These are phyloP conservation scores for Plasmopara muralis DNA, from an alignment of 352 stramenopile genomes.

Conservation along the genomic window DNA sequence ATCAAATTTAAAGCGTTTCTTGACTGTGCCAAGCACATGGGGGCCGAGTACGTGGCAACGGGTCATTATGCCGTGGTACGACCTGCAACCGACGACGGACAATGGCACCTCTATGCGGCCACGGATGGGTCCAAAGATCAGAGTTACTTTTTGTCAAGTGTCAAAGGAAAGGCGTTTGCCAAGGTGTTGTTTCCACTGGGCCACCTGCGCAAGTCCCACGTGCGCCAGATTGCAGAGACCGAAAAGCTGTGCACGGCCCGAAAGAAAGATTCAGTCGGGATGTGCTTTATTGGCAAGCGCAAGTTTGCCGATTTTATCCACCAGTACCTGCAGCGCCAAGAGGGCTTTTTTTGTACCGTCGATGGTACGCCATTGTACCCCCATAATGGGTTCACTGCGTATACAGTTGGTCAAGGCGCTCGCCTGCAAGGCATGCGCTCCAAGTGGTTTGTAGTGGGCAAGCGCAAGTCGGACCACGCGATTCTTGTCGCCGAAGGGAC, in stretches of 20 bases:
- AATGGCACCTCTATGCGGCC: conserved; percentile 75
- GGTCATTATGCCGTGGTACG: conserved; percentile 93
- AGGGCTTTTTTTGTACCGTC: conserved; percentile 78
- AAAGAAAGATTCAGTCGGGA: conserved; percentile 96
- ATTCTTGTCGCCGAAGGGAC: conserved; percentile 88
- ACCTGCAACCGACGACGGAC: conserved; percentile 10
- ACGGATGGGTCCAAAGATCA: conserved; percentile 92
- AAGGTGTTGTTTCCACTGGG: conserved; percentile 95
- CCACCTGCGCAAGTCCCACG: conserved; percentile 85
- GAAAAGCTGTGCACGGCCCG: conserved; percentile 80
- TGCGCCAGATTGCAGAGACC: conserved; percentile 85
- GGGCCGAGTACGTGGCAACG: conserved; percentile 91
- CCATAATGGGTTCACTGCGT: conserved; percentile 79
- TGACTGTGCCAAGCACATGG: conserved; percentile 82
- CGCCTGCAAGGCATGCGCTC: conserved; percentile 79
- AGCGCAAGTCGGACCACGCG: conserved; percentile 56
- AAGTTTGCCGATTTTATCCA: conserved; percentile 90
- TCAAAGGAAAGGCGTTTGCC: conserved; percentile 54
- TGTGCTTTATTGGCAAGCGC: conserved; percentile 98
- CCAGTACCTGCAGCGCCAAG: conserved; percentile 80
- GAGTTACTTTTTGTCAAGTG: conserved; percentile 95
- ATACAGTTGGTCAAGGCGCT: conserved; percentile 92
- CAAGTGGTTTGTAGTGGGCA: conserved; percentile 90
- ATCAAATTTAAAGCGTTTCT: conserved; percentile 98
- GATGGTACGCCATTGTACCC: conserved; percentile 52